A percentile compares a stretch with the other conserved stretches of the same genome.
phyloP scores from a whole-genome alignment of 345 rosid species.

The Gossypioides kirkii region DNA sequence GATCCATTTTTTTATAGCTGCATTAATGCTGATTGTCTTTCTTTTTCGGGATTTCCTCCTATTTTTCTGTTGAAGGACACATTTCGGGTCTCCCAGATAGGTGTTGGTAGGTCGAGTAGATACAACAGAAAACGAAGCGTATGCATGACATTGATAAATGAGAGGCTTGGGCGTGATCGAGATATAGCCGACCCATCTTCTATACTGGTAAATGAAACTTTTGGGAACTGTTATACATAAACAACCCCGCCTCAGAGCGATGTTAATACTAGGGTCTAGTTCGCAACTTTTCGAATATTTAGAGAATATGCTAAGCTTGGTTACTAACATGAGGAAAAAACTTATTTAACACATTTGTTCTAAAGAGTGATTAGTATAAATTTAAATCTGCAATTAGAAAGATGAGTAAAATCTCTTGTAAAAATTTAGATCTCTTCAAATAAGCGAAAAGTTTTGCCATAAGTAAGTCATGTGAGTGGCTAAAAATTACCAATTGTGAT shows the following conservation, averaged over 20 bases:
- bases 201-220: slow-evolving; percentile 40
- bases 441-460: no score
- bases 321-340: no score
- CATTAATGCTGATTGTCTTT: neutral
- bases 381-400: no score
- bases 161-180: slow-evolving; percentile 43
- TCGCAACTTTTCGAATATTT: neutral
- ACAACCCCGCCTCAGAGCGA: no score
- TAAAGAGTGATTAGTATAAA: no score
- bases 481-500: no score
- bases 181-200: slow-evolving; percentile 44
- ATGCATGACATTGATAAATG: slow-evolving; percentile 66
- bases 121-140: slow-evolving; percentile 20
- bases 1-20: slow-evolving; percentile 6
- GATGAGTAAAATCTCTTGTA: no score
- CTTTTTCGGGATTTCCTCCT: neutral
- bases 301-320: neutral
- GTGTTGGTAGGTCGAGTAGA: slow-evolving; percentile 19
- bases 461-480: no score
- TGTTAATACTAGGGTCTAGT: neutral
- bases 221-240: no score
- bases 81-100: slow-evolving; percentile 26
- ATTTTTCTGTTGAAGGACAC: slow-evolving; percentile 35
- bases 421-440: no score
- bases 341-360: no score